Conservation (phyloP, 1,284 basidiomycete species). For the Jaminaea rosea region DNA sequence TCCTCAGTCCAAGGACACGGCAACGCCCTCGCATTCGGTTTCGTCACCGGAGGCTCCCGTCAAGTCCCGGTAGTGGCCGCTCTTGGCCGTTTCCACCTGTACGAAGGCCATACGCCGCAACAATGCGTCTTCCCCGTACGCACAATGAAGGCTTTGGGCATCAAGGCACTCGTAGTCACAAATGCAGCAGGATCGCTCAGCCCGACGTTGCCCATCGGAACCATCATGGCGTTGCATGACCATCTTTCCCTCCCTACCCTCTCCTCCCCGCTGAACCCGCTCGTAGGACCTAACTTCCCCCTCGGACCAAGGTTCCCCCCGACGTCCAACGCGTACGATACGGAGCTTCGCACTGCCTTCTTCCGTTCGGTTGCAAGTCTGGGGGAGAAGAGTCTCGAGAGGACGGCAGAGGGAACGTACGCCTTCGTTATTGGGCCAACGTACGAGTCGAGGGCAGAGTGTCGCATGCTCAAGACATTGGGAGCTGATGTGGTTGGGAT, state of each 20-base stretch:
- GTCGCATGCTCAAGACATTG: constrained; percentile 16
- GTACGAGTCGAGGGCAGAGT: constrained; percentile 60
- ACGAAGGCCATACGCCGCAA: constrained; percentile 63
- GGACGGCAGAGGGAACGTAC: constrained; percentile 64
- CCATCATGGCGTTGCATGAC: constrained; percentile 71
- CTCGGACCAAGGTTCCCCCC: constrained; percentile 61
- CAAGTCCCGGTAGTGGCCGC: constrained; percentile 67
- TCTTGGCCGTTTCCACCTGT: constrained; percentile 73
- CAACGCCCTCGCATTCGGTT: constrained; percentile 67
- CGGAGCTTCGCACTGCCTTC: constrained; percentile 58
- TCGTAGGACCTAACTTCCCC: constrained; percentile 50
- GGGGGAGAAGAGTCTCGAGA: constrained; percentile 1
- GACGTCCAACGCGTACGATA: constrained; percentile 67
- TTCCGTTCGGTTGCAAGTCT: constrained; percentile 63
- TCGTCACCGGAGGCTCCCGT: constrained; percentile 49
- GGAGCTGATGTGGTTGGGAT: constrained; percentile 67
- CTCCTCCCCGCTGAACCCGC: constrained; percentile 56
- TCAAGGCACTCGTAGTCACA: constrained; percentile 65
- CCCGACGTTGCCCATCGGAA: constrained; percentile 64
- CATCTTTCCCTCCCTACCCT: constrained; percentile 71
- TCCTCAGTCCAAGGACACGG: constrained; percentile 62
- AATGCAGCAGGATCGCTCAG: constrained; percentile 74
- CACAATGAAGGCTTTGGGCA: constrained; percentile 64
- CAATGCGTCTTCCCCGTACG: constrained; percentile 62
- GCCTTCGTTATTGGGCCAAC: constrained; percentile 71